A percentile compares a stretch with the other conserved stretches of the same genome.
These are phyloP conservation scores for Ceratocystis papillata DNA, from an alignment of 2,329 filamentous ascomycete species.

Conservation along the genomic window DNA sequence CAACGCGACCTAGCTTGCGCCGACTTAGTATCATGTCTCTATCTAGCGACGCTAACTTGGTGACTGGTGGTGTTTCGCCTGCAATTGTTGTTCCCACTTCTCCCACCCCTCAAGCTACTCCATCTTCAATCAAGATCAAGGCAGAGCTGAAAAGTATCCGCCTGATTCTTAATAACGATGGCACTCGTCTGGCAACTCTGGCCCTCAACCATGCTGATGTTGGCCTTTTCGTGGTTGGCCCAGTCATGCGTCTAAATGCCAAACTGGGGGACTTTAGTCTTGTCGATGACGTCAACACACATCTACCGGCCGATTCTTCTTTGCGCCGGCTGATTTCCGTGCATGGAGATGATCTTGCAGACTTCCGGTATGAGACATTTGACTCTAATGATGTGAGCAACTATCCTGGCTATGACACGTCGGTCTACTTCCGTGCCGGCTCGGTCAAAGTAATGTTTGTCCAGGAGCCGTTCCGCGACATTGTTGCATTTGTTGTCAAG, in stretches of 20 bases:
- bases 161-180: constrained; percentile 93
- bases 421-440: constrained; percentile 78
- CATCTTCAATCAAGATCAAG: constrained; percentile 81
- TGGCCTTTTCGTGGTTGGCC: constrained; percentile 74
- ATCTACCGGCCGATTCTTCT: constrained; percentile 68
- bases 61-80: constrained; percentile 6
- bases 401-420: constrained; percentile 92
- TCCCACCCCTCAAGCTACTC: not conserved
- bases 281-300: constrained; percentile 87
- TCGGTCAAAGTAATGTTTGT: constrained; percentile 96
- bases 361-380: constrained; percentile 96
- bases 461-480: constrained; percentile 94
- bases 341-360: constrained; percentile 86
- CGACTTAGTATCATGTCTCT: constrained; percentile 21
- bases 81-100: constrained; percentile 26
- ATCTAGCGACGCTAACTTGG: constrained; percentile 16
- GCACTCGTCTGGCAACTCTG: constrained; percentile 82
- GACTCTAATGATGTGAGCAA: constrained; percentile 56
- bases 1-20: constrained; percentile 16
- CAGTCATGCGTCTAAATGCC: constrained; percentile 76
- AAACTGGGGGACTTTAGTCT: constrained; percentile 79
- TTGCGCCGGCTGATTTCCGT: constrained; percentile 85
- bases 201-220: constrained; percentile 89
- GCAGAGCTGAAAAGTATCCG: constrained; percentile 87
- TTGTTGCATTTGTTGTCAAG: constrained; percentile 94